Base-by-base conservation (phyloP, 805 yeast genomes). In the Candida glaebosa region DNA sequence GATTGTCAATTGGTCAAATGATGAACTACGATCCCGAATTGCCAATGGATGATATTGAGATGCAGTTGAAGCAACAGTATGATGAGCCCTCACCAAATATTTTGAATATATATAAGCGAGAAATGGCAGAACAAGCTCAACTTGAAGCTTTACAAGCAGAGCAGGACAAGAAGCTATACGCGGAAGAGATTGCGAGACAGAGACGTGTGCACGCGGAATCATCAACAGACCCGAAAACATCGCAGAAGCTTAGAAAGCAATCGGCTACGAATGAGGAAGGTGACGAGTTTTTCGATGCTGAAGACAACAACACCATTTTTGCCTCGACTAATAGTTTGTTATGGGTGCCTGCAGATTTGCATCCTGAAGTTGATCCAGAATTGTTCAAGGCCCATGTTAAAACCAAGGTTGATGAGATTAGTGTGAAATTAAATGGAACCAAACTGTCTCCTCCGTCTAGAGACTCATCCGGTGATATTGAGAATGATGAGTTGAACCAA, bases 291-390 rank as follows among this genome's bases (percentile, higher is more conserved):
- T 44, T 44, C 10, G 52, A 45, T 20, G 42, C 51, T 5, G 37
- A n/a, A 14, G 52, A 19, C 5, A 34, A 49, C 25, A 44, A 49
- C 26, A 37, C 34, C 31, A 24, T 44, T 16, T 36, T 32, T 18
- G 45, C 42, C 30, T 25, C 37, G 25, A 34, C 44, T 7, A 44
- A 37, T 15, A 19, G 7, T 34, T 63, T 86, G 24, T 67, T 91
- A 40, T 91, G 99, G 99, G 97, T 93, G 1, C 98, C 98, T 0
- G 99, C 98, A 2, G 81, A 79, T 47, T 73, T 88, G 30, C 99
- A 93, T 59, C 98, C 98, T 1, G 91, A 86, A 53, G 76, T 91
- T n/a, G 90, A 95, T 18, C 98, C 98, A 2, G 95, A 87, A 53
- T 87, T 86, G 52, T 84, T 81, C 64, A 69, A 81, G 48, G 76